These are phyloP conservation scores for Cucumis melo DNA, from an alignment of 306 rosid genomes.

Conservation along the genomic window DNA sequence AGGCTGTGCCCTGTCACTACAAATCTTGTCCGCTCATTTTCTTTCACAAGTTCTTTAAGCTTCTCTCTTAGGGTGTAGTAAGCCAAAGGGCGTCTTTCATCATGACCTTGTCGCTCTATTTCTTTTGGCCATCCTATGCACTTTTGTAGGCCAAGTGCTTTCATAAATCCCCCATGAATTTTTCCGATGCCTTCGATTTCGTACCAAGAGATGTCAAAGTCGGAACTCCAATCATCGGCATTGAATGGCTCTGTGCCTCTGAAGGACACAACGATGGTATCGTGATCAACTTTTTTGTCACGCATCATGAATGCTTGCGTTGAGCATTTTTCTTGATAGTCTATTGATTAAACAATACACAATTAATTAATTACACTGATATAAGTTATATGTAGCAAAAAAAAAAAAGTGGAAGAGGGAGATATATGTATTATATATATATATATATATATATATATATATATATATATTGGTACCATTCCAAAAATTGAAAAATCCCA, in stretches of 20 bases:
- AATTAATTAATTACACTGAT: background rate
- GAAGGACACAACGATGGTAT: slow-evolving; percentile 52
- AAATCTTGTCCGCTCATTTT: slow-evolving; percentile 37
- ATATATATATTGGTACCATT: slow-evolving; percentile 8
- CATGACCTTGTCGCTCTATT: background rate
- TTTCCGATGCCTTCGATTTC: slow-evolving; percentile 41
- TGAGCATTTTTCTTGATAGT: slow-evolving; percentile 12
- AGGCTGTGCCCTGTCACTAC: slow-evolving; percentile 73
- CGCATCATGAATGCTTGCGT: slow-evolving; percentile 48
- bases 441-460: too few species aligned
- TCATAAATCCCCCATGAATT: slow-evolving; percentile 58
- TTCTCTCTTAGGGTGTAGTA: slow-evolving; percentile 42
- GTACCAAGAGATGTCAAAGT: slow-evolving; percentile 64
- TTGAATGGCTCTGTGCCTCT: slow-evolving; percentile 63
- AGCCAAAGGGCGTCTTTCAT: slow-evolving; percentile 14
- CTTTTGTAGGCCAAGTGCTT: slow-evolving; percentile 41
- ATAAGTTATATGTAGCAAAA: background rate
- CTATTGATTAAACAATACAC: background rate
- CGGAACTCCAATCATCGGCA: slow-evolving; percentile 45
- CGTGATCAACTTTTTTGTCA: slow-evolving; percentile 28
- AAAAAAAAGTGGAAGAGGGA: background rate
- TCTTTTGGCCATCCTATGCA: slow-evolving; percentile 49
- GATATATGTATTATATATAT: too few species aligned
- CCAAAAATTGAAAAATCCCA: slow-evolving; percentile 26
- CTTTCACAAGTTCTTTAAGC: slow-evolving; percentile 19